A percentile compares a stretch with the other conserved stretches of the same genome.
Conservation (phyloP, 2,329 filamentous ascomycete species). For the Zasmidium cellare region DNA sequence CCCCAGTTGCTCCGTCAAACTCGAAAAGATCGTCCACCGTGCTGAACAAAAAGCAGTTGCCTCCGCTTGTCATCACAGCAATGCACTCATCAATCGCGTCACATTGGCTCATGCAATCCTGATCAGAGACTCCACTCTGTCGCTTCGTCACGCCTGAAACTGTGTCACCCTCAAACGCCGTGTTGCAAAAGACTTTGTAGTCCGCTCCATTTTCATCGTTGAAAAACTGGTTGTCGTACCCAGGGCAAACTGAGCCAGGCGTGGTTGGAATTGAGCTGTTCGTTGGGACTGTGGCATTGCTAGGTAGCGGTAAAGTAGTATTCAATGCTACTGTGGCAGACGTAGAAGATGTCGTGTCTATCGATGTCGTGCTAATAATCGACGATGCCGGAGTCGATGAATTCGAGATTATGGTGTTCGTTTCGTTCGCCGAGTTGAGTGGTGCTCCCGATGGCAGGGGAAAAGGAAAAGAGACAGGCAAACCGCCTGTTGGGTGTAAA, state of each 20-base stretch:
- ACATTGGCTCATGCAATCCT: not conserved
- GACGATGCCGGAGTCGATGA: not conserved
- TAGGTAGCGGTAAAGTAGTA: not conserved
- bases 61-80: not conserved
- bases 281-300: not conserved
- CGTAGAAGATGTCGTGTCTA: not conserved
- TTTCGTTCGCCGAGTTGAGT: not conserved
- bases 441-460: not conserved
- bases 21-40: not conserved
- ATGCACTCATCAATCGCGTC: not conserved
- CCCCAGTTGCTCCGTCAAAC: not conserved
- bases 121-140: not conserved
- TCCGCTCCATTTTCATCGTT: not conserved
- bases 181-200: not conserved
- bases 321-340: not conserved
- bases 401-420: not conserved
- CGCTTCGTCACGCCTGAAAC: not conserved
- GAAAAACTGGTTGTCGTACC: not conserved
- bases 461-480: not conserved
- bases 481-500: not conserved
- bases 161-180: not conserved
- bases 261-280: not conserved
- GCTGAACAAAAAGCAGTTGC: not conserved
- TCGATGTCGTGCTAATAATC: not conserved
- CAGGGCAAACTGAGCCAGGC: not conserved